These are phyloP conservation scores for Pythium apleroticum DNA, from an alignment of 352 stramenopile species.

Conservation along the genomic window DNA sequence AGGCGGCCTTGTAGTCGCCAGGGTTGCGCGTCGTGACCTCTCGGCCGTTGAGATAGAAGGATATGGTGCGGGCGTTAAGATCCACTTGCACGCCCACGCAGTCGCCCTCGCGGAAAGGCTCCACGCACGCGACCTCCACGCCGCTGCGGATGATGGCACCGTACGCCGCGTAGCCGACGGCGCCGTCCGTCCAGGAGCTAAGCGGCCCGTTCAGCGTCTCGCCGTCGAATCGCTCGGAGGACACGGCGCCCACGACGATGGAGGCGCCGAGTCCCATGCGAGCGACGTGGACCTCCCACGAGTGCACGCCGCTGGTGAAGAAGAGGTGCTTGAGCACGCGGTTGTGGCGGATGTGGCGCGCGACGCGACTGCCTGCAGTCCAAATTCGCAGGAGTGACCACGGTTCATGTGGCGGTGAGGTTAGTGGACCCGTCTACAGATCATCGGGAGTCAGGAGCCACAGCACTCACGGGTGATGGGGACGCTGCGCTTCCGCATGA, in stretches of 20 bases:
- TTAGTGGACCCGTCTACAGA: neutral
- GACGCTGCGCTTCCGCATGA: neutral
- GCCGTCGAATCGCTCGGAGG: conserved; percentile 23
- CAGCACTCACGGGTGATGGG: neutral
- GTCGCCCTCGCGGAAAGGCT: conserved; percentile 39
- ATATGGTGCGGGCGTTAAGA: conserved; percentile 39
- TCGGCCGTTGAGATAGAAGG: conserved; percentile 50
- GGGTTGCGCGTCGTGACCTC: conserved; percentile 13
- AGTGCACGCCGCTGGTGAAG: conserved; percentile 56
- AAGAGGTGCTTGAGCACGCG: conserved; percentile 46
- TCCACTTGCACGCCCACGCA: conserved; percentile 46
- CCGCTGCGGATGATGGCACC: conserved; percentile 40
- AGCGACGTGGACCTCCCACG: conserved; percentile 45
- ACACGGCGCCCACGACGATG: conserved; percentile 37
- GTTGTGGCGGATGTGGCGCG: conserved; percentile 24
- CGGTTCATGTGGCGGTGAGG: neutral
- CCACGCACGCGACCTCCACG: conserved; percentile 30
- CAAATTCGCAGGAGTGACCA: neutral
- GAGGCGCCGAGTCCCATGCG: conserved; percentile 25
- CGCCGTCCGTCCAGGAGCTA: conserved; percentile 21
- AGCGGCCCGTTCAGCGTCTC: conserved; percentile 23
- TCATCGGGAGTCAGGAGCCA: neutral
- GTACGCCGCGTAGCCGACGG: conserved; percentile 38
- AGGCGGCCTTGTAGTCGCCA: neutral
- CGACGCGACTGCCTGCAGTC: conserved; percentile 8